Base-by-base conservation (phyloP, 305 asterid genomes). In the Plantago lanceolata region DNA sequence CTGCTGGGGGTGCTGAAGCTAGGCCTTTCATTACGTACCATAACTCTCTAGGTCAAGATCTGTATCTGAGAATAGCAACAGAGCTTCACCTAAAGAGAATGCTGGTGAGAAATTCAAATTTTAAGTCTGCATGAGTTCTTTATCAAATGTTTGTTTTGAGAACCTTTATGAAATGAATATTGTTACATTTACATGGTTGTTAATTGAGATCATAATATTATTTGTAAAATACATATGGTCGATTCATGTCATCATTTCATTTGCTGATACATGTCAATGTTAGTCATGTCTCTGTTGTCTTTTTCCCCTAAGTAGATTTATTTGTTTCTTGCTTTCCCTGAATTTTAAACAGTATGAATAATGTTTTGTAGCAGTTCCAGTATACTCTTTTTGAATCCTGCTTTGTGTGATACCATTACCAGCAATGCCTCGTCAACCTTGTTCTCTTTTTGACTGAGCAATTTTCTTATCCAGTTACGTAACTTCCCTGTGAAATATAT, bases 1-100 rank as follows among this genome's bases (percentile, higher is more conserved):
- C 97, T 68, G 99, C 94, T 65, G 99, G 99, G 66, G 99, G 99
- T 54, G 99, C 97, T 75, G 97, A 93, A 74, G 99, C 99, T 74
- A 89, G 99, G 82, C 99, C 99, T 44, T 93, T 93, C 72, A 83
- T 93, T 70, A 90, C 99, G 26, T 82, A 84, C 71, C 96, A 93
- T 69, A 93, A 93, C 81, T 90, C 97, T 75, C 99, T 93, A 64
- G 99, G 96, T 48, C 94, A 95, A 64, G 99, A 90, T 84, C 95
- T 93, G 66, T 93, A 87, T 85, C 79, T 93, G 55, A 84, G 99
- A 70, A 93, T 93, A 69, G 99, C 99, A 43, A 93, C 99, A 64
- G 99, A 93, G 83, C 97, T 93, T 63, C 97, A 93, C 73, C 76
- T 93, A 77, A 93, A 93, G 85, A 90, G 99, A 85, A 93, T 93